phyloP scores from a whole-genome alignment of 192 early-diverging fungal species.

The Phycomyces nitens region DNA sequence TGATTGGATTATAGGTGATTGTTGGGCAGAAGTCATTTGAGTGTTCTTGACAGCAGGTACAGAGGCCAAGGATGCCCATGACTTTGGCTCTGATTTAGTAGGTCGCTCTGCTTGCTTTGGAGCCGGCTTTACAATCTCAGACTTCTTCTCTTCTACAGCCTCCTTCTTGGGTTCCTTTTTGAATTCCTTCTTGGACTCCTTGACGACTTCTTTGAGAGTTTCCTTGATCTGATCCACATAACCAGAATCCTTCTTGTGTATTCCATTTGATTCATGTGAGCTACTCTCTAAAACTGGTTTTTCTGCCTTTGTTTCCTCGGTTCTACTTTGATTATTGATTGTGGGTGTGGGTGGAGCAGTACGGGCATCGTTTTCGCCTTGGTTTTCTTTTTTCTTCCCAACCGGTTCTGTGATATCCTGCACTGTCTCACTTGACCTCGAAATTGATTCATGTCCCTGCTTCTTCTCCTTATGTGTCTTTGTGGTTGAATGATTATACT shows the following conservation, averaged over 20 bases:
- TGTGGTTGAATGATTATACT: constrained; percentile 7
- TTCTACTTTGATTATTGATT: constrained; percentile 15
- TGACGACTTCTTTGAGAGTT: not conserved
- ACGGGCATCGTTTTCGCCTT: no score
- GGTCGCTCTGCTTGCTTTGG: not conserved
- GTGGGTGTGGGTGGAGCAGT: no score
- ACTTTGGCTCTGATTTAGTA: not conserved
- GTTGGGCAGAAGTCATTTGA: not conserved
- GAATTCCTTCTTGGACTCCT: not conserved
- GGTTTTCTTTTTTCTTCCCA: no score
- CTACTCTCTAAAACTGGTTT: no score
- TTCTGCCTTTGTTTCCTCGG: not conserved
- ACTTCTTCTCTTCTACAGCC: not conserved
- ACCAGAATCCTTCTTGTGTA: not conserved
- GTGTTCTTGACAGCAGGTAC: not conserved
- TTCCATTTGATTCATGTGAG: not conserved
- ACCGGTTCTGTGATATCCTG: no score
- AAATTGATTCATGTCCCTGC: not conserved
- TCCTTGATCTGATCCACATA: not conserved
- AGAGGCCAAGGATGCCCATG: not conserved
- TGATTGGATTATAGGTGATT: not conserved
- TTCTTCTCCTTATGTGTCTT: constrained; percentile 3
- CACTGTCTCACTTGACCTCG: not conserved
- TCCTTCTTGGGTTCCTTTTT: constrained; percentile 11
- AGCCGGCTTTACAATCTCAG: not conserved